Evolutionary conservation across 106 monocot species (phyloP), one percentile per base, ranked within the genome.

Genomic region (Dioscorea dumetorum): DNA sequence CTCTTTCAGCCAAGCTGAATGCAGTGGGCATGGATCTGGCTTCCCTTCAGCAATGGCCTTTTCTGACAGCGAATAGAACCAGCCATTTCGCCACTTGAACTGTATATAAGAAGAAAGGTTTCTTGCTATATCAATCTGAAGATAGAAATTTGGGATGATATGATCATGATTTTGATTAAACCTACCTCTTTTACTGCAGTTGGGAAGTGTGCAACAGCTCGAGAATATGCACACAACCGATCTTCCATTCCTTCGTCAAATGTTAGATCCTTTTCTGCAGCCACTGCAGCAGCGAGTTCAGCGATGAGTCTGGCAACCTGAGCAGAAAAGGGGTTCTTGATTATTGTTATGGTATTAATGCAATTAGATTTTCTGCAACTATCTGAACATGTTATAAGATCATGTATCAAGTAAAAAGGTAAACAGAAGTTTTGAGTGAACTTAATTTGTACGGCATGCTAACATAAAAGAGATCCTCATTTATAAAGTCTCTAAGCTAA

Each of bases 41-140:
- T 83, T 87, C 22, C 93, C 91, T 77, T 80, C 77, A 18, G 76
- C 78, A 61, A 87, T 7, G 49, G 97, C 89, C 74, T 99, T 99
- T 68, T 92, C 89, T 2, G 91, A 73, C 16, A 92, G 72, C 8
- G 86, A 91, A 59, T 89, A 97, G 59, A 97, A 97, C 86, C 89
- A 97, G 22, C 91, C 91, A 75, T 97, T 97, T 76, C 95, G 91
- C 95, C 95, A 92, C 77, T 97, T 91, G 80, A 97, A 97, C 95
- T 95, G 83, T 18, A 64, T 34, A 10, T 18, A 33, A 28, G 4
- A n/a, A 3, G 15, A 12, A 33, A 18, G 8, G 34, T 12, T 3
- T 64, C 33, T 64, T 64, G 41, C 13, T 3, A 18, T 33, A 24
- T 12, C 14, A 33, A 17, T 14, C 62, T 63, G 15, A 32, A 33